Evolutionary conservation across 306 rosid species (phyloP), one percentile per base, ranked within the genome.

Genomic region (Sesbania bispinosa): DNA sequence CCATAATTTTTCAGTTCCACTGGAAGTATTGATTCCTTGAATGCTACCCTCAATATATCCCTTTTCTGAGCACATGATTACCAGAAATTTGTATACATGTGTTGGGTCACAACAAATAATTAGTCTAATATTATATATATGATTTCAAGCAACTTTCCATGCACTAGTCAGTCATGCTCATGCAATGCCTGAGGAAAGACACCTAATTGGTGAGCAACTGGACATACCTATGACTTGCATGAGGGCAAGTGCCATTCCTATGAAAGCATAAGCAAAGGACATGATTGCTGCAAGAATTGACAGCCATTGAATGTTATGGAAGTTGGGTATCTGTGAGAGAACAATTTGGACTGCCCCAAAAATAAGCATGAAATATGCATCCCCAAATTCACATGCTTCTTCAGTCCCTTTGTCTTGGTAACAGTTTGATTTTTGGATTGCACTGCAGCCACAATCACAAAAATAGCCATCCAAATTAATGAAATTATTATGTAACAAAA

Each of bases 291-390:
- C 97, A 0, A 88, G 50, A 59, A 83, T 9, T n/a, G 97, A 91
- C 27, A 91, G 74, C 97, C 96, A 88, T 39, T 88, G 69, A 14
- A 91, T 79, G 77, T 85, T 60, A 75, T 87, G 90, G 62, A 91
- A 91, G 69, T 88, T 76, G 18, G 92, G 97, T 26, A 87, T 84
- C 76, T 91, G 97, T n/a, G 97, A 86, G 24, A 91, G 84, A 50
- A 88, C 32, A 59, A 88, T 63, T 69, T 91, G 92, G 11, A 83
- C 32, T 67, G 57, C 67, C 36, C 92, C 96, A 65, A 86, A 88
- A 36, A 85, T 48, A 65, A 91, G 81, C 90, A 83, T 91, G 21
- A 71, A 82, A 60, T 76, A 77, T 61, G 38, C 7, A 52, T 81
- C 65, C 27, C 11, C 75, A 73, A 38, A 75, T 30, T 14, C 75